A percentile compares a stretch with the other conserved stretches of the same genome.
Evolutionary conservation across 495 filamentous ascomycete genomes (phyloP).

Genomic region (Bathelium albidoporum): DNA sequence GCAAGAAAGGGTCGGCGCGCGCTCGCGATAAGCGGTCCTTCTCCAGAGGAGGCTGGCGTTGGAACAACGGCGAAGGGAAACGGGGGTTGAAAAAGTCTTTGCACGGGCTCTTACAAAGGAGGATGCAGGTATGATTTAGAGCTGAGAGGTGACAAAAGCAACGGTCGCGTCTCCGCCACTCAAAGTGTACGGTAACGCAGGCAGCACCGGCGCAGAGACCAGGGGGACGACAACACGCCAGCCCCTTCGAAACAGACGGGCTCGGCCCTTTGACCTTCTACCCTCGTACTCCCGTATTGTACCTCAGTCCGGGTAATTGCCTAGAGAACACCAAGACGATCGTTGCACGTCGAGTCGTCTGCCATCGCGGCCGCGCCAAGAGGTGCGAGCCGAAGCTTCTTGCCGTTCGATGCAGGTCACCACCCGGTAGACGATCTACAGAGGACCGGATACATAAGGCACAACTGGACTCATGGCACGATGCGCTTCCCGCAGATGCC

Average conservation of each 20-base stretch:
- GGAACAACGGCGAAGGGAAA: neutral
- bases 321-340: no score
- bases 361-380: neutral
- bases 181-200: no score
- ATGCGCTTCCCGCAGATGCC: no score
- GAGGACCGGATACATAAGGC: neutral
- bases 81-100: neutral
- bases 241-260: neutral
- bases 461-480: neutral
- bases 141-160: neutral
- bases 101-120: neutral
- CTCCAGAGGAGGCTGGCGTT: neutral
- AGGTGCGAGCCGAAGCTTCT: neutral
- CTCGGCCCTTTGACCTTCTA: neutral
- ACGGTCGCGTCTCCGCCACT: neutral
- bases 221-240: neutral
- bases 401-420: conserved; percentile 1
- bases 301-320: no score
- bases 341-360: neutral
- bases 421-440: neutral
- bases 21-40: neutral
- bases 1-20: neutral
- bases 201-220: neutral
- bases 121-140: neutral
- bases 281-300: no score